Percentiles rank a stretch among this genome's conserved stretches.
Conservation (phyloP, 2,329 filamentous ascomycete genomes). For the Alternaria sp. region DNA sequence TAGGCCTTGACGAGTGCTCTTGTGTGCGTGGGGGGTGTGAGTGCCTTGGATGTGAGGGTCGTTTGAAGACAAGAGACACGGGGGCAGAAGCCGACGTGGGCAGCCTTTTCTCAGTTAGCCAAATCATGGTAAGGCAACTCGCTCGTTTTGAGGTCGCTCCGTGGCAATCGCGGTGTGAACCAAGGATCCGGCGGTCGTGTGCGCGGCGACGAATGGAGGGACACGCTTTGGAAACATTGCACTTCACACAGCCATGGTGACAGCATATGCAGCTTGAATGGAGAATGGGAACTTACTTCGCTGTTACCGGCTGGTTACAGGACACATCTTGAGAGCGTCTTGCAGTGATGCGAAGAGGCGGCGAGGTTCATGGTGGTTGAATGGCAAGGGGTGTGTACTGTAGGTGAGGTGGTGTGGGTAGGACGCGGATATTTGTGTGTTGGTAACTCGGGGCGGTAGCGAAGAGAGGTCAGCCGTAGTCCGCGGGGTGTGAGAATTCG, state of each 20-base stretch:
- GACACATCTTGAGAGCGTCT: slow-evolving; percentile 40
- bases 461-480: slow-evolving; percentile 21
- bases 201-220: slow-evolving; percentile 10
- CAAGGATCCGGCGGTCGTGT: slow-evolving; percentile 7
- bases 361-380: slow-evolving; percentile 35
- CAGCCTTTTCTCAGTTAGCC: slow-evolving; percentile 24
- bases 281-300: slow-evolving; percentile 31
- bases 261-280: not conserved
- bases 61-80: slow-evolving; percentile 16
- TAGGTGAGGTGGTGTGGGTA: slow-evolving; percentile 7
- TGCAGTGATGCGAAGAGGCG: slow-evolving; percentile 38
- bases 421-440: slow-evolving; percentile 17
- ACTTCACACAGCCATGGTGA: not conserved
- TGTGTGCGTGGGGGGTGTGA: slow-evolving; percentile 6
- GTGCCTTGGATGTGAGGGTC: slow-evolving; percentile 10
- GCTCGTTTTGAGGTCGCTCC: not conserved
- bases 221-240: not conserved
- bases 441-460: slow-evolving; percentile 29
- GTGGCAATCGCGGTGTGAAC: slow-evolving; percentile 14
- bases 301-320: slow-evolving; percentile 38
- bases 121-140: not conserved
- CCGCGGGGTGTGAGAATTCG: slow-evolving; percentile 17
- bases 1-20: not conserved
- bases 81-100: slow-evolving; percentile 31
- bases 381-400: slow-evolving; percentile 7